These are phyloP conservation scores for Tuber brumale DNA, from an alignment of 495 filamentous ascomycete genomes.

Conservation along the genomic window DNA sequence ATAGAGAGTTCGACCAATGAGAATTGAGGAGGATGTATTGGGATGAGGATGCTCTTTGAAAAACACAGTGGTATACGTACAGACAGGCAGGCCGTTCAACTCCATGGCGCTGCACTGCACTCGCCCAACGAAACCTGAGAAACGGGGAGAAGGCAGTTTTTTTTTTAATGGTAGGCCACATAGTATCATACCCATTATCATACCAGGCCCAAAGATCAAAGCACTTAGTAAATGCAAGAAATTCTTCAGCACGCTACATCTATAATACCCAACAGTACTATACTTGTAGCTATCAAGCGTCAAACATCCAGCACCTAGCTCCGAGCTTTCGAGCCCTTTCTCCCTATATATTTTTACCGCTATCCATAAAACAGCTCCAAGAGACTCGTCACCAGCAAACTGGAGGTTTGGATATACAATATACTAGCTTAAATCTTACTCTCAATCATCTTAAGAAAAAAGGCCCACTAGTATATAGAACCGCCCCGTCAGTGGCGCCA, in stretches of 20 bases:
- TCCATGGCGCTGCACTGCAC: background rate
- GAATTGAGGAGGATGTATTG: background rate
- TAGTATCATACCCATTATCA: too few relatives aligned
- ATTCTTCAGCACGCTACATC: background rate
- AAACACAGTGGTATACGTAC: background rate
- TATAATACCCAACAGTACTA: too few relatives aligned
- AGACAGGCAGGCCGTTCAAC: background rate
- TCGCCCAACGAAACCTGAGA: background rate
- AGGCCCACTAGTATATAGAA: background rate
- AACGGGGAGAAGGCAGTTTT: background rate
- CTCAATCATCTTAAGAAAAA: background rate
- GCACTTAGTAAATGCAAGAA: background rate
- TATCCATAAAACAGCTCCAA: too few relatives aligned
- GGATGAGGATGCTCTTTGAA: background rate
- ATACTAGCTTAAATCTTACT: background rate
- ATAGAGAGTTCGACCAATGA: background rate
- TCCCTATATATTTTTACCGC: background rate
- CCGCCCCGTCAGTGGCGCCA: background rate
- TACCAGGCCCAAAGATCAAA: background rate
- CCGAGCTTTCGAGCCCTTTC: background rate
- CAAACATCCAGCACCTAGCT: too few relatives aligned
- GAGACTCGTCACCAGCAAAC: too few relatives aligned
- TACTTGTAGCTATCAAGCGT: too few relatives aligned
- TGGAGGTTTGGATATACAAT: background rate
- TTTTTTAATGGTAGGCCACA: too few relatives aligned